Evolutionary conservation across 768 basidiomycete species (phyloP).

Genomic region (Pleurotus sapidus): DNA sequence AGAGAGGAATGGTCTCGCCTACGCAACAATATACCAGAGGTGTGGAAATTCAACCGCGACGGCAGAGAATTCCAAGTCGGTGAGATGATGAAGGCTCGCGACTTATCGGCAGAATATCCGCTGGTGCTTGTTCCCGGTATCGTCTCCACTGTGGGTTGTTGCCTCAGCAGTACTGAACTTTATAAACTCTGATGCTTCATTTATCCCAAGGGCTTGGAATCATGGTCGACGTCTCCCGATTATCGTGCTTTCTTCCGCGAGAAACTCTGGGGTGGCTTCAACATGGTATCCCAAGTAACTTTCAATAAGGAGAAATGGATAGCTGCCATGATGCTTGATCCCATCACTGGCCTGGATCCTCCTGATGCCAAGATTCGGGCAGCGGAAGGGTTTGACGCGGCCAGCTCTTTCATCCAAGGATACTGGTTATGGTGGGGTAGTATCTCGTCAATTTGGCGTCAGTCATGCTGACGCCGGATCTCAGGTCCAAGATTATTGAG

Average conservation of each 20-base stretch:
- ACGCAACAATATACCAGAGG: constrained; percentile 67
- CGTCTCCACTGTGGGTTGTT: constrained; percentile 69
- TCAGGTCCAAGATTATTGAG: constrained; percentile 88
- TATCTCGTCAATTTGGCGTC: not conserved
- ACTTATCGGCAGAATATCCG: constrained; percentile 69
- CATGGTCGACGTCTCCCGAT: constrained; percentile 88
- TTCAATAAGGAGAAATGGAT: constrained; percentile 92
- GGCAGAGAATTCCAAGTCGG: constrained; percentile 81
- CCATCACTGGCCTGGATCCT: constrained; percentile 88
- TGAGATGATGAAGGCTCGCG: constrained; percentile 60
- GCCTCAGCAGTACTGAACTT: not conserved
- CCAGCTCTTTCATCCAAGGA: constrained; percentile 81
- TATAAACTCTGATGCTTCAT: not conserved
- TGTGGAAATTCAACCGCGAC: constrained; percentile 80
- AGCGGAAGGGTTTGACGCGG: constrained; percentile 90
- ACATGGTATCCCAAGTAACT: constrained; percentile 79
- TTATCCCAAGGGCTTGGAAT: constrained; percentile 72
- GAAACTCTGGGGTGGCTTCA: constrained; percentile 76
- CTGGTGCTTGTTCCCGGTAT: constrained; percentile 89
- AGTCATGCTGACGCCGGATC: not conserved
- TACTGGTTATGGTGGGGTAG: constrained; percentile 88
- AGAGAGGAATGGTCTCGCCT: constrained; percentile 72
- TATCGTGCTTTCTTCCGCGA: constrained; percentile 92
- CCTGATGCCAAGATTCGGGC: constrained; percentile 83
- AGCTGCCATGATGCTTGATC: constrained; percentile 85